Percentiles rank a stretch among this genome's conserved stretches.
These are phyloP conservation scores for Hirschfeldia incana DNA, from an alignment of 345 rosid genomes.

Conservation along the genomic window DNA sequence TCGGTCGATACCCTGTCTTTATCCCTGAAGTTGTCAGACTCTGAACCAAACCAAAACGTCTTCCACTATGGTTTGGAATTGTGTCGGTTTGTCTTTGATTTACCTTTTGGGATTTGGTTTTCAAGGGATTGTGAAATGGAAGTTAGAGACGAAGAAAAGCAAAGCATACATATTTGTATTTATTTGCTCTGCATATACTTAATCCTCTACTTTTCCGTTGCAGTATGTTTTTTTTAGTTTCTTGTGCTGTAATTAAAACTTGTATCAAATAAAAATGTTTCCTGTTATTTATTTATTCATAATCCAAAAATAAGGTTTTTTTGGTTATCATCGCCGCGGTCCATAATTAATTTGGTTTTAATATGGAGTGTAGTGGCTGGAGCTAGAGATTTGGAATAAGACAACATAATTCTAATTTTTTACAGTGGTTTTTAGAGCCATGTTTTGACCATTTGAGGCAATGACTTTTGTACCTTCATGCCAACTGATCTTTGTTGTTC, in stretches of 20 bases:
- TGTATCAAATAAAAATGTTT: slow-evolving; percentile 26
- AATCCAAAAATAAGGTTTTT: neutral
- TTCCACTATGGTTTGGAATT: slow-evolving; percentile 2
- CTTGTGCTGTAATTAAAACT: slow-evolving; percentile 34
- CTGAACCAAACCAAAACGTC: slow-evolving; percentile 26
- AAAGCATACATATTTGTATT: slow-evolving; percentile 36
- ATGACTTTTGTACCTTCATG: neutral
- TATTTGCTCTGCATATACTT: slow-evolving; percentile 28
- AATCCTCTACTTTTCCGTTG: slow-evolving; percentile 28
- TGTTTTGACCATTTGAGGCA: neutral
- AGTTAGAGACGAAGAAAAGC: slow-evolving; percentile 19
- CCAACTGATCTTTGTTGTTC: no score
- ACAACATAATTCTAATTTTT: no score
- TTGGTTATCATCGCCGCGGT: slow-evolving; percentile 25
- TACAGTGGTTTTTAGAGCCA: neutral
- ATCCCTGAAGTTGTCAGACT: slow-evolving; percentile 80
- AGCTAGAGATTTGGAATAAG: neutral
- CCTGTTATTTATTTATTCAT: neutral
- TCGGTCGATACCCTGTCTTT: slow-evolving; percentile 67
- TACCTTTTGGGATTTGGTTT: slow-evolving; percentile 20
- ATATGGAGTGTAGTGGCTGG: neutral
- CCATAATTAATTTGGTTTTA: neutral
- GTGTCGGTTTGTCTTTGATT: slow-evolving; percentile 21
- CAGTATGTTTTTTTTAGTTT: slow-evolving; percentile 26
- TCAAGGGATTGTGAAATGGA: neutral